phyloP scores from a whole-genome alignment of 2,329 filamentous ascomycete species.

The Rachicladosporium sp. region DNA sequence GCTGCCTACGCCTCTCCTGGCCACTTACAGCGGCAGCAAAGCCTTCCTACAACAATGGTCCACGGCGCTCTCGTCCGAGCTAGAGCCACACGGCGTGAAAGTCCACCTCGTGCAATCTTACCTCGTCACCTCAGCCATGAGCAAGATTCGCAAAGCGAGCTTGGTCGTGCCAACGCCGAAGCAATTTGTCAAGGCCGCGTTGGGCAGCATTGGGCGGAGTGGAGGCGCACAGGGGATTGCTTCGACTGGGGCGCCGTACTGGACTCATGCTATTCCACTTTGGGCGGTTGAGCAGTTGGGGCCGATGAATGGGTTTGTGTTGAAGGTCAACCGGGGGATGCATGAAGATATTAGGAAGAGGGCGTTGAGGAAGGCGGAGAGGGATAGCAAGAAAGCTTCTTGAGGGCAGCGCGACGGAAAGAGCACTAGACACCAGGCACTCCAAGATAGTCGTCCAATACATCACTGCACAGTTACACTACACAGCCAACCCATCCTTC shows the following conservation, averaged over 20 bases:
- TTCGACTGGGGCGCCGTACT: conserved; percentile 83
- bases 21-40: conserved; percentile 95
- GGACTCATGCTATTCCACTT: conserved; percentile 80
- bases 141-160: conserved; percentile 75
- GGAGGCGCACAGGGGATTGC: conserved; percentile 68
- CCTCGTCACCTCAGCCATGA: conserved; percentile 92
- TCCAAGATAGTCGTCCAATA: too few species aligned
- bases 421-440: too few species aligned
- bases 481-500: conserved; percentile 2
- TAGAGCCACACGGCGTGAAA: conserved; percentile 67
- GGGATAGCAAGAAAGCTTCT: conserved; percentile 57
- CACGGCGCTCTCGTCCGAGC: conserved; percentile 68
- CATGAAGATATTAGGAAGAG: conserved; percentile 72
- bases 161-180: conserved; percentile 69
- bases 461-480: too few species aligned
- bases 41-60: conserved; percentile 98
- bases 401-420: too few species aligned
- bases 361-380: conserved; percentile 71
- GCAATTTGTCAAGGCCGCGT: conserved; percentile 64
- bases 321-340: conserved; percentile 55
- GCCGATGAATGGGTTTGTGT: conserved; percentile 43
- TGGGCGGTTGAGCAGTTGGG: conserved; percentile 60
- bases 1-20: conserved; percentile 79
- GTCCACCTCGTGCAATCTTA: conserved; percentile 90
- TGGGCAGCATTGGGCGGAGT: conserved; percentile 67